phyloP scores from a whole-genome alignment of 768 basidiomycete genomes.

The Rickenella mellea region DNA sequence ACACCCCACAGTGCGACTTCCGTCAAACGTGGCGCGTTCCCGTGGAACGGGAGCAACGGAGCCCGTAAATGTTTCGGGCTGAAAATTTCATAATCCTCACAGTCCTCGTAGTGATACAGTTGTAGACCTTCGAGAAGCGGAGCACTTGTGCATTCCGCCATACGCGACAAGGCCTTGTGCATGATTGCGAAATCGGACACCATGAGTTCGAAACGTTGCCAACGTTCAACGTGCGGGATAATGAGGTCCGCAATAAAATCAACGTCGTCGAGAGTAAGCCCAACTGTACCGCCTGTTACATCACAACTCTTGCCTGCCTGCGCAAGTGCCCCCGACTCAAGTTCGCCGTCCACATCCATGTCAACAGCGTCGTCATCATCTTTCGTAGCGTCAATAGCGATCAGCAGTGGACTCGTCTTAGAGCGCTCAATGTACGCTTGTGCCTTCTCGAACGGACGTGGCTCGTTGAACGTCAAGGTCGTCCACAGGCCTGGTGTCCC shows the following conservation, averaged over 20 bases:
- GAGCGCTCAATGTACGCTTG: slow-evolving; percentile 42
- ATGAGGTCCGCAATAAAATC: slow-evolving; percentile 25
- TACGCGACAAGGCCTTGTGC: slow-evolving; percentile 35
- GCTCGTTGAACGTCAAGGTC: slow-evolving; percentile 28
- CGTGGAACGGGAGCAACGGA: slow-evolving; percentile 42
- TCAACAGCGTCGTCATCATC: slow-evolving; percentile 20
- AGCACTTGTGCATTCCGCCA: slow-evolving; percentile 36
- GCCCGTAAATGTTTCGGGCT: slow-evolving; percentile 28
- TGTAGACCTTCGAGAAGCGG: slow-evolving; percentile 43
- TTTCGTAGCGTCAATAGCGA: slow-evolving; percentile 36
- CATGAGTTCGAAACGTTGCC: slow-evolving; percentile 40
- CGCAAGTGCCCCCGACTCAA: neutral
- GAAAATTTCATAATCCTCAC: slow-evolving; percentile 29
- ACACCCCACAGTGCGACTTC: slow-evolving; percentile 54
- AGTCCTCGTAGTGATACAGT: slow-evolving; percentile 44
- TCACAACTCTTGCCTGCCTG: slow-evolving; percentile 7
- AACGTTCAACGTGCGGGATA: slow-evolving; percentile 42
- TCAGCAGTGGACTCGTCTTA: slow-evolving; percentile 41
- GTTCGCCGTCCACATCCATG: slow-evolving; percentile 15
- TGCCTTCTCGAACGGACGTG: slow-evolving; percentile 34
- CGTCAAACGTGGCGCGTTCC: slow-evolving; percentile 40
- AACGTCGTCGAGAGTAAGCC: slow-evolving; percentile 13
- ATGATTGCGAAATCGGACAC: slow-evolving; percentile 32
- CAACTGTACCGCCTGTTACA: slow-evolving; percentile 7
- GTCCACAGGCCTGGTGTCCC: slow-evolving; percentile 52